Conservation (phyloP, 345 rosid species). For the Balakata baccata region DNA sequence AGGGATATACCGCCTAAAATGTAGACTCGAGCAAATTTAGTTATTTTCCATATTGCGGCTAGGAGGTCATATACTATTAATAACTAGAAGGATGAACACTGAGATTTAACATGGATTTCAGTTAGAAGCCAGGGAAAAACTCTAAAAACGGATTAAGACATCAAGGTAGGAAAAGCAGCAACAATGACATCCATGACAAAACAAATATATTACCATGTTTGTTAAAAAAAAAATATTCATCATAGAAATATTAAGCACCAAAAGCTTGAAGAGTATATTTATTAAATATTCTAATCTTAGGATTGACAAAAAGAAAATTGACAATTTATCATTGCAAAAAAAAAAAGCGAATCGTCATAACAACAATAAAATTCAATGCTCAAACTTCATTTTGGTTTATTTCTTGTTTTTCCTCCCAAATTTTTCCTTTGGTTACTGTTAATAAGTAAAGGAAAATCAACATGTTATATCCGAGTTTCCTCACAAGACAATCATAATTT, state of each 20-base stretch:
- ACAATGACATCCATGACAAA: background rate
- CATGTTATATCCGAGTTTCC: background rate
- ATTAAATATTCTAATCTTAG: background rate
- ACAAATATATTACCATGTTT: background rate
- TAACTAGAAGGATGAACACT: too few species aligned
- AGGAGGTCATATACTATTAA: background rate
- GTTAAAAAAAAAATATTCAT: background rate
- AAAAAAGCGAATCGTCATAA: background rate
- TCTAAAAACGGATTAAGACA: background rate
- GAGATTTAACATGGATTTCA: background rate
- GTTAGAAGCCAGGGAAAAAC: background rate
- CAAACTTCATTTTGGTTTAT: background rate
- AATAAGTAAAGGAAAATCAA: background rate
- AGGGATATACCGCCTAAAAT: slow-evolving; percentile 34
- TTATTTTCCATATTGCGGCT: slow-evolving; percentile 45
- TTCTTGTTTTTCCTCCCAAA: background rate
- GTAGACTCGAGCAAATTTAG: slow-evolving; percentile 15
- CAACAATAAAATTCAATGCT: background rate
- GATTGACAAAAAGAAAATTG: background rate
- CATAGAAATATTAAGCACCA: background rate
- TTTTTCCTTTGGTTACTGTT: background rate
- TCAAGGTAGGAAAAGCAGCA: background rate
- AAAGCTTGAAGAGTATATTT: background rate
- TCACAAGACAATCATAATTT: too few species aligned
- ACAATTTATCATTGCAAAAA: background rate